Conservation (phyloP, 2,329 filamentous ascomycete genomes). For the Ophiostoma piceae region DNA sequence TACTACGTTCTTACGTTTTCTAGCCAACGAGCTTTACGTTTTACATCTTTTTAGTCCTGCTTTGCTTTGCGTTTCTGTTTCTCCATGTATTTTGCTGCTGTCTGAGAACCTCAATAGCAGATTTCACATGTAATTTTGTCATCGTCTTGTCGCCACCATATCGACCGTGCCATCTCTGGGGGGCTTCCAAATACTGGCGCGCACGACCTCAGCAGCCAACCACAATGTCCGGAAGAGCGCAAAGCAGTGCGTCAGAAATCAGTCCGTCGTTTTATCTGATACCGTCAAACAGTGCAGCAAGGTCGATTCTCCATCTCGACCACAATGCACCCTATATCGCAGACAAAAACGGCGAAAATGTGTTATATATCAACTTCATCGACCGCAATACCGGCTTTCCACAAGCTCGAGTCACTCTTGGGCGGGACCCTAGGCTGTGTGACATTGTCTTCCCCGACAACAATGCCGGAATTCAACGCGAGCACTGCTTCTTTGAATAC, state of each 20-base stretch:
- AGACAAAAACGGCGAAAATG: background rate
- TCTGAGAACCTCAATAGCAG: no score
- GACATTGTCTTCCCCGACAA: background rate
- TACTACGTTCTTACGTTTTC: background rate
- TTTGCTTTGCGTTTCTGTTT: background rate
- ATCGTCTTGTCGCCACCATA: background rate
- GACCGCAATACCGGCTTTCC: background rate
- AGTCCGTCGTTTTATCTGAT: background rate
- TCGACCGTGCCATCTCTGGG: no score
- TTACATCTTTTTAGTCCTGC: background rate
- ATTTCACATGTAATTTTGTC: background rate
- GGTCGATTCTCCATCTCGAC: background rate
- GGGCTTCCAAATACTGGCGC: no score
- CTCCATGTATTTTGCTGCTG: background rate
- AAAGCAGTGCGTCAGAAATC: background rate
- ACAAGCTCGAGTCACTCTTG: background rate
- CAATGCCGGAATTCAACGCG: background rate
- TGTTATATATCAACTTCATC: background rate
- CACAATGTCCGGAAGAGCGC: background rate
- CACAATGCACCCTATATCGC: background rate
- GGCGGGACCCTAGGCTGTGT: background rate
- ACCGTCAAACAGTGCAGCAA: background rate
- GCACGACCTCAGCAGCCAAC: background rate
- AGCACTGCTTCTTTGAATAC: slow-evolving; percentile 25
- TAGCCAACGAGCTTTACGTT: background rate